phyloP scores from a whole-genome alignment of 106 monocot genomes.

The Iris macrosiphon region DNA sequence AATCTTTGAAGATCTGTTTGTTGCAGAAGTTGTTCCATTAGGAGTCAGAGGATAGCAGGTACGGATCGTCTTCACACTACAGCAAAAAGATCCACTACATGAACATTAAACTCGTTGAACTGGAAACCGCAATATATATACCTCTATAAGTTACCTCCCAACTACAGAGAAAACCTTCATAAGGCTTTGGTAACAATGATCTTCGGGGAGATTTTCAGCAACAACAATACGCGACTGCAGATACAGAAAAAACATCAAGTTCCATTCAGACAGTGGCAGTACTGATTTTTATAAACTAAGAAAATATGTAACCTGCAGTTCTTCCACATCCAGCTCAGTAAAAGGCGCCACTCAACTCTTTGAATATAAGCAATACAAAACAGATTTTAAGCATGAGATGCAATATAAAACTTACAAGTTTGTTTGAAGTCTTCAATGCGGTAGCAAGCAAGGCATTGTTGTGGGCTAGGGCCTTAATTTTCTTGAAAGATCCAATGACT shows the following conservation, averaged over 20 bases:
- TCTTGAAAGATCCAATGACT: constrained; percentile 90
- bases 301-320: constrained; percentile 56
- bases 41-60: constrained; percentile 94
- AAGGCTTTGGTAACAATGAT: constrained; percentile 95
- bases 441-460: constrained; percentile 63
- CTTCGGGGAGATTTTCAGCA: constrained; percentile 96
- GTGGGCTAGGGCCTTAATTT: constrained; percentile 83
- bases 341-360: no score
- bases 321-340: constrained; percentile 76
- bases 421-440: constrained; percentile 80
- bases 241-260: neutral
- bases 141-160: constrained; percentile 52
- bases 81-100: neutral
- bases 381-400: no score
- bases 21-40: constrained; percentile 55
- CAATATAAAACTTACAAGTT: constrained; percentile 68
- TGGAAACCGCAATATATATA: no score
- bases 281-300: neutral
- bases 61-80: constrained; percentile 93
- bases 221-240: constrained; percentile 88
- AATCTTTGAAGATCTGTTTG: constrained; percentile 73
- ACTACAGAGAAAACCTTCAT: constrained; percentile 86
- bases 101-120: no score
- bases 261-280: neutral
- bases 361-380: no score